Base-by-base conservation (phyloP, 1,284 basidiomycete genomes). In the Boletus hoseneyae region DNA sequence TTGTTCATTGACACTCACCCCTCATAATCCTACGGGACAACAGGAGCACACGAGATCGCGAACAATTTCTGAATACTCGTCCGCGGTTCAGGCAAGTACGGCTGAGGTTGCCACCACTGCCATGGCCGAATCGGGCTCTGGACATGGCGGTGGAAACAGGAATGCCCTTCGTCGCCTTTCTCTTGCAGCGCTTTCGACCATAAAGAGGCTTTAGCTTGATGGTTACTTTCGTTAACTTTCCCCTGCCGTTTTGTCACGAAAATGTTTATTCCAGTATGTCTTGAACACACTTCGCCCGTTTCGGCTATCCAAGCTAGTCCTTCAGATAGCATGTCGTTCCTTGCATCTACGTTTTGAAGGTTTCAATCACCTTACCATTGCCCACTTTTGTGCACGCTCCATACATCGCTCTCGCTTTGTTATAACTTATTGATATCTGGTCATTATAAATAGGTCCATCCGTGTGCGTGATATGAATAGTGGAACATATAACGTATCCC, bases 111-210 rank as follows among this genome's bases (percentile, higher is more conserved):
- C 42, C n/a, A 45, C 53, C 29, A 40, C 25, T 12, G 50, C 44
- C 15, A 33, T 46, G 25, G 44, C 48, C n/a, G 60, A 57, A 29
- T 42, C 47, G 32, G 49, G 47, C 38, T 48, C 50, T 25, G 52
- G 59, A 45, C 61, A 46, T 37, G 56, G 51, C 29, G 45, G 48
- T 21, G 39, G 43, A 37, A 59, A 51, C 30, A 54, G 60, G 43
- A 66, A 48, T 36, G 19, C 63, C 15, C 57, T 64, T 3, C 64
- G 60, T 34, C 62, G 62, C 47, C 47, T 64, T 47, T 64, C 62
- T 35, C 48, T 66, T 35, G 65, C 57, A 12, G 57, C 65, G 1
- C 60, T 63, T 48, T 65, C 61, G 18, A 60, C 64, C 12, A 51
- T 60, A 6, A 66, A 64, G 46, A 53, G 45, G 42, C 19, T 51